Evolutionary conservation across 2,329 filamentous ascomycete species (phyloP).

Genomic region (Fusarium sp.): DNA sequence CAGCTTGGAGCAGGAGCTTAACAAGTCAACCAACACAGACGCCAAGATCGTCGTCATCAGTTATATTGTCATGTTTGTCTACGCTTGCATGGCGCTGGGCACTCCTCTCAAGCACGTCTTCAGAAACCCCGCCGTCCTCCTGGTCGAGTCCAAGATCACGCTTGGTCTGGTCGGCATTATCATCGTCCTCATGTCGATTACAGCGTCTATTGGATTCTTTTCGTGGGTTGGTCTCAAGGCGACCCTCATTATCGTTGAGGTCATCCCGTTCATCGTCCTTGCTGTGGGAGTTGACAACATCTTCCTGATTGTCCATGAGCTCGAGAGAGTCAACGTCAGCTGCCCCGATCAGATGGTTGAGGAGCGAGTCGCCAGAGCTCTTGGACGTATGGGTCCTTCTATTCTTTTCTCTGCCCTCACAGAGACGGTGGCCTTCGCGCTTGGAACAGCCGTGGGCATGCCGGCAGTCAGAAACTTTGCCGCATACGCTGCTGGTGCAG

Average conservation of each 20-base stretch:
- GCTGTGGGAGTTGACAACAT: slow-evolving; percentile 99
- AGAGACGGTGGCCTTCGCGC: slow-evolving; percentile 91
- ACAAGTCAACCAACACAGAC: slow-evolving; percentile 98
- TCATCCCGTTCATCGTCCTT: slow-evolving; percentile 96
- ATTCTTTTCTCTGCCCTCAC: slow-evolving; percentile 95
- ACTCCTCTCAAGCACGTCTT: slow-evolving; percentile 84
- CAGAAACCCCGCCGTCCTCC: slow-evolving; percentile 81
- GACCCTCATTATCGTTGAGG: slow-evolving; percentile 96
- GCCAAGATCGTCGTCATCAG: slow-evolving; percentile 96
- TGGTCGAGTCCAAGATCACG: slow-evolving; percentile 97
- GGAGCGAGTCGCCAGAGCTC: slow-evolving; percentile 83
- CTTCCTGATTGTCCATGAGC: slow-evolving; percentile 97
- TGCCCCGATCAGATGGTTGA: slow-evolving; percentile 91
- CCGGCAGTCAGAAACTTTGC: slow-evolving; percentile 98
- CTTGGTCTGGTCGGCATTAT: slow-evolving; percentile 93
- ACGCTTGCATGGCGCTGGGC: slow-evolving; percentile 91
- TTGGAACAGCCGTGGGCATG: slow-evolving; percentile 96
- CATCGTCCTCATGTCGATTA: slow-evolving; percentile 98
- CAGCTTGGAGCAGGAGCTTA: slow-evolving; percentile 93
- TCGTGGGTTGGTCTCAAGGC: slow-evolving; percentile 93
- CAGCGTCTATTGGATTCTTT: slow-evolving; percentile 93
- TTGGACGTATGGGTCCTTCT: slow-evolving; percentile 97
- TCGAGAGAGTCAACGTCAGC: slow-evolving; percentile 92
- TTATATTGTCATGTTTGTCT: slow-evolving; percentile 99
- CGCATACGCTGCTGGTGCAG: slow-evolving; percentile 93